phyloP scores from a whole-genome alignment of 805 yeast genomes.

The Candida argentea region DNA sequence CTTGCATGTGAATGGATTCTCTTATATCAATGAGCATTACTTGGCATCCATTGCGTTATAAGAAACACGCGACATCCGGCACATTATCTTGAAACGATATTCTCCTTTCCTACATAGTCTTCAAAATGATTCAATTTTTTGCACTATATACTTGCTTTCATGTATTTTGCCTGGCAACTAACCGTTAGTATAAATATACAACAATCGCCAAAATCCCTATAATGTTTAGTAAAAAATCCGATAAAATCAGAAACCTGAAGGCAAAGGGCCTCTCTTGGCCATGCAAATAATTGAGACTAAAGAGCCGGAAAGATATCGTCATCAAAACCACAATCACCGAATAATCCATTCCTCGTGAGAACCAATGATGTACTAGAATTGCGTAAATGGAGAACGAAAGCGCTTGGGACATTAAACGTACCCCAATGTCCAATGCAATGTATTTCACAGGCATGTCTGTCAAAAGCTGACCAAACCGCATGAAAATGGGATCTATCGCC shows the following conservation, averaged over 20 bases:
- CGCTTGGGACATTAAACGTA: constrained; percentile 11
- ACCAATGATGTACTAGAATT: too few species aligned
- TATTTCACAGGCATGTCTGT: constrained; percentile 8
- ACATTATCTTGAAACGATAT: too few species aligned
- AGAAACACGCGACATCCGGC: too few species aligned
- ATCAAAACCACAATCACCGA: constrained; percentile 2
- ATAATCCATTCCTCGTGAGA: too few species aligned
- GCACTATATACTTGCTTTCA: too few species aligned
- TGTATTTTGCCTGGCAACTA: too few species aligned
- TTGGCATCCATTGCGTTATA: too few species aligned
- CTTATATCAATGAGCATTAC: constrained; percentile 30
- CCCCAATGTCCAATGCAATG: constrained; percentile 5
- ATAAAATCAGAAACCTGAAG: constrained; percentile 3
- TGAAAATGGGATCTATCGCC: constrained; percentile 16
- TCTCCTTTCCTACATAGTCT: too few species aligned
- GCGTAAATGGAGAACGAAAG: constrained; percentile 5
- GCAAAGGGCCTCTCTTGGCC: neutral
- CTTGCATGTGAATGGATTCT: constrained; percentile 31
- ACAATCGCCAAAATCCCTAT: too few species aligned
- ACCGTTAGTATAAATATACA: too few species aligned
- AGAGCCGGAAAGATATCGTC: constrained; percentile 8
- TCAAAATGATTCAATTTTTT: too few species aligned
- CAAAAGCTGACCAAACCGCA: constrained; percentile 10
- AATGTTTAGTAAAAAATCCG: constrained; percentile 1
- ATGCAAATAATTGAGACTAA: constrained; percentile 13